A percentile compares a stretch with the other conserved stretches of the same genome.
Evolutionary conservation across 148 eudicot species (phyloP).

Genomic region (Fagopyrum esculentum): DNA sequence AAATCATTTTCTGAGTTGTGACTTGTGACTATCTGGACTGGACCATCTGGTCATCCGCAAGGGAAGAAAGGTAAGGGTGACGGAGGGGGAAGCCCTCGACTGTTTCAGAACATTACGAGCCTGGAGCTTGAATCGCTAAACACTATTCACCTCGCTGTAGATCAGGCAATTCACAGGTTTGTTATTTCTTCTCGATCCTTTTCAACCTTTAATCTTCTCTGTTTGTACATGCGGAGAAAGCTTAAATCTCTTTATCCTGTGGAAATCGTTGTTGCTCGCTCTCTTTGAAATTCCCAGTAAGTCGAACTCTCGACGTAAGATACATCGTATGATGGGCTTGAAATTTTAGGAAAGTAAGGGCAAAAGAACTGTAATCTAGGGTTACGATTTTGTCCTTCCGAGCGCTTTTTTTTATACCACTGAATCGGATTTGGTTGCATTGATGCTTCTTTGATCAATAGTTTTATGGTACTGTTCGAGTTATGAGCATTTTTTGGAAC

Average conservation of each 20-base stretch:
- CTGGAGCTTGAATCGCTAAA: background rate
- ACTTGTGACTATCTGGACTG: too few relatives aligned
- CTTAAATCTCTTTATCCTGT: background rate
- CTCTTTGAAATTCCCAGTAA: background rate
- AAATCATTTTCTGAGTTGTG: too few relatives aligned
- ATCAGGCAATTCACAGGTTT: background rate
- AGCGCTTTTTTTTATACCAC: background rate
- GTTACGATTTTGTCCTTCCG: background rate
- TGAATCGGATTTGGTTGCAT: background rate
- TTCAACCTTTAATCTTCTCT: background rate
- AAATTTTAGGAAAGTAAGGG: background rate
- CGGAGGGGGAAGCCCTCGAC: too few relatives aligned
- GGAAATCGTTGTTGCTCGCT: background rate
- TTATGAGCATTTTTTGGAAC: background rate
- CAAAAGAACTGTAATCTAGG: background rate
- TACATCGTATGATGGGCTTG: too few relatives aligned
- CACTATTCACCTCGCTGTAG: background rate
- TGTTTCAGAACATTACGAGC: background rate
- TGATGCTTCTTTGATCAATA: background rate
- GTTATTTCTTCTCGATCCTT: background rate
- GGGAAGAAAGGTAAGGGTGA: too few relatives aligned
- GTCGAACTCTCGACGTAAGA: background rate
- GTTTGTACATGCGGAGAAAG: background rate
- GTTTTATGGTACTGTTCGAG: background rate
- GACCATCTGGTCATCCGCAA: too few relatives aligned